phyloP scores from a whole-genome alignment of 1,284 basidiomycete genomes.

The Flammula alnicola region DNA sequence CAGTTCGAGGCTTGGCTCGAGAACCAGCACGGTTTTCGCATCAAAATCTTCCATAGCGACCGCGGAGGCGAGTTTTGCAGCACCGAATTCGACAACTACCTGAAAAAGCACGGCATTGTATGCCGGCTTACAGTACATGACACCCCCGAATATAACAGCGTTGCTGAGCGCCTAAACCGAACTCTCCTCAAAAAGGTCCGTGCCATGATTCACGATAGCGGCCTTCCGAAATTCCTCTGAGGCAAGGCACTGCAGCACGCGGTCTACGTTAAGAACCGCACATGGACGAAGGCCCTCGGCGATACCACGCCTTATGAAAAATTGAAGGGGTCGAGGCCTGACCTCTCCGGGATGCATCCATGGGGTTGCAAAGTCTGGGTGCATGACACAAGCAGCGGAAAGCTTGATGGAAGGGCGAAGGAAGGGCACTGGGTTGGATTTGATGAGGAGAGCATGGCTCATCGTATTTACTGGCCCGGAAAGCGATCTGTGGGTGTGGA shows the following conservation, averaged over 20 bases:
- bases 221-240: slow-evolving; percentile 21
- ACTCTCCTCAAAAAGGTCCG: slow-evolving; percentile 32
- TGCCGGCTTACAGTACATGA: slow-evolving; percentile 35
- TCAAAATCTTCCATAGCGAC: no score
- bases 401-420: slow-evolving; percentile 26
- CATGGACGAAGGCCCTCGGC: slow-evolving; percentile 25
- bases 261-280: slow-evolving; percentile 42
- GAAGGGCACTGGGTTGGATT: slow-evolving; percentile 30
- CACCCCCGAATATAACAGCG: no score
- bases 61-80: no score
- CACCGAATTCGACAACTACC: no score
- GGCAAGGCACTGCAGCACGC: slow-evolving; percentile 29
- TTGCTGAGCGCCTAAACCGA: slow-evolving; percentile 35
- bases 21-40: no score
- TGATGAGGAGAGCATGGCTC: slow-evolving; percentile 32
- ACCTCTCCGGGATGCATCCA: slow-evolving; percentile 15
- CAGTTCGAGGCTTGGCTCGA: no score
- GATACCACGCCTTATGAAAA: slow-evolving; percentile 25
- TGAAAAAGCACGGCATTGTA: slow-evolving; percentile 32
- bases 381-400: slow-evolving; percentile 18
- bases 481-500: slow-evolving; percentile 25
- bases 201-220: slow-evolving; percentile 32
- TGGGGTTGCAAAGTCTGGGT: slow-evolving; percentile 26
- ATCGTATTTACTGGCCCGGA: slow-evolving; percentile 30
- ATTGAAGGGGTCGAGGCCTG: slow-evolving; percentile 18